A percentile compares a stretch with the other conserved stretches of the same genome.
These are phyloP conservation scores for Davidsoniella neocaledoniae DNA, from an alignment of 2,329 filamentous ascomycete species.

Conservation along the genomic window DNA sequence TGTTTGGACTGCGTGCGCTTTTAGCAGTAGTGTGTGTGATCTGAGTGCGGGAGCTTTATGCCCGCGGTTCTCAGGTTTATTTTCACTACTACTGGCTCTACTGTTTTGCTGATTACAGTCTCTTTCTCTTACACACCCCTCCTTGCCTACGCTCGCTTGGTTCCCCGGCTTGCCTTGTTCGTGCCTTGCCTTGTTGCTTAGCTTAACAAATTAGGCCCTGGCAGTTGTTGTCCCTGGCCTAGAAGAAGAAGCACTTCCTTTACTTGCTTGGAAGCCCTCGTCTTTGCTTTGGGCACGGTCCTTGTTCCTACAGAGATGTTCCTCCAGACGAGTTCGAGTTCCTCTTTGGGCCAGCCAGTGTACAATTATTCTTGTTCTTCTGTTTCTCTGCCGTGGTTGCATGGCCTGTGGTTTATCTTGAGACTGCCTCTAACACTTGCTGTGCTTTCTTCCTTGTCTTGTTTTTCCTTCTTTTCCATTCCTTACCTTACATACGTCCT, in stretches of 20 bases:
- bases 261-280: background rate
- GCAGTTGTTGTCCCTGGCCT: background rate
- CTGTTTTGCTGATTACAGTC: no score
- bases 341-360: background rate
- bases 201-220: no score
- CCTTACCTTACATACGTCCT: background rate
- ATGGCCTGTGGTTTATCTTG: background rate
- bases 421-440: background rate
- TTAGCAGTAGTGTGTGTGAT: no score
- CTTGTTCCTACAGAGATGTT: background rate
- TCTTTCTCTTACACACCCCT: no score
- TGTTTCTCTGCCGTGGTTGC: background rate
- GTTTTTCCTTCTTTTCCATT: conserved; percentile 5
- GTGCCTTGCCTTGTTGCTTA: no score
- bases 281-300: background rate
- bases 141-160: background rate
- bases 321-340: background rate
- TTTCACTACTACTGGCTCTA: no score
- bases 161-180: background rate
- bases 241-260: background rate
- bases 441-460: background rate
- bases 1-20: no score
- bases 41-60: no score
- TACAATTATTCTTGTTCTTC: background rate
- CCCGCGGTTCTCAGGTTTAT: no score